Base-by-base conservation (phyloP, 2,329 filamentous ascomycete species). In the Cercospora berteroae region DNA sequence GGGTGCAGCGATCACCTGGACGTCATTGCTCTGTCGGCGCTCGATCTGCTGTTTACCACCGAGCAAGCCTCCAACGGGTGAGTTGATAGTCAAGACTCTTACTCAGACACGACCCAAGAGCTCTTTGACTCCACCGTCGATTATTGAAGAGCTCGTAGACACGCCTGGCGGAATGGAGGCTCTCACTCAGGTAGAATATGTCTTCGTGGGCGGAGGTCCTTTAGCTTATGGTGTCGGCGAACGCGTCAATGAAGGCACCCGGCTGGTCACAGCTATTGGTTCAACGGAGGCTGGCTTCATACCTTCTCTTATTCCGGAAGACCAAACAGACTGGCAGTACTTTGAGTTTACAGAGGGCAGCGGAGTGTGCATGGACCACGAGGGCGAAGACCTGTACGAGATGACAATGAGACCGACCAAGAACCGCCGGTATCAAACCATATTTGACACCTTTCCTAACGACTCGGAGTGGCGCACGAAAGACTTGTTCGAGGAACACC, bases 401-500 rank as follows among this genome's bases (percentile, higher is more conserved):
- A 75, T 79, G 48, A 77, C 77, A 62, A 72, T 81, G 8, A 66
- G 63, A 36, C 67, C 71, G 42, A 44, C 66, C 39, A 39, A 71
- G 48, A 10, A 65, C 55, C 33, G 64, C 18, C 64, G 63, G 29
- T 42, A 42, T 2, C 71, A 71, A 31, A 66, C 39, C 0, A 33
- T 77, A 42, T 78, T 74, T 59, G 50, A 69, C 61, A 77, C 73
- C 5, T 79, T 79, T 64, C 78, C 78, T 2, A 72, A 74, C 25
- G 56, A 73, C 25, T 42, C 73, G 12, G 73, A 75, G 56, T 77
- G 79, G 62, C 73, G 67, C 4, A 82, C 79, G 4, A 79, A 79
- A 23, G 75, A 77, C 58, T 57, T 77, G 13, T 77, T 72, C 42
- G 66, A 67, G 33, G 36, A 69, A 36, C 74, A 76, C 65, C 73